Conservation (phyloP, 805 yeast genomes). For the Ogataea kodamae region DNA sequence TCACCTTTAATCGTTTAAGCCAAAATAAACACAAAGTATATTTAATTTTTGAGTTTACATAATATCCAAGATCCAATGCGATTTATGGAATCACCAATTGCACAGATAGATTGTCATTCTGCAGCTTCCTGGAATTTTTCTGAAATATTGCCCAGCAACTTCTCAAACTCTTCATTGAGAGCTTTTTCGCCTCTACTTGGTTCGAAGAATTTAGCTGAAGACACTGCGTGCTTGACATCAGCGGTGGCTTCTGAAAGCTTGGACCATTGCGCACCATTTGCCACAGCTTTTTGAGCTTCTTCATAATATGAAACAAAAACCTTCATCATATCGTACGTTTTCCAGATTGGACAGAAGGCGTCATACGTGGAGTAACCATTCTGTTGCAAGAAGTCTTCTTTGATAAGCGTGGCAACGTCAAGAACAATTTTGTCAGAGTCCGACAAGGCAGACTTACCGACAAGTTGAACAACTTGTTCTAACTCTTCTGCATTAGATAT, state of each 20-base stretch:
- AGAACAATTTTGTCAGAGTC: conserved; percentile 95
- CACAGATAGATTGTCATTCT: conserved; percentile 47
- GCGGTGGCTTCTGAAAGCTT: conserved; percentile 85
- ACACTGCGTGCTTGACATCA: conserved; percentile 89
- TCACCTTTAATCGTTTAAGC: not conserved
- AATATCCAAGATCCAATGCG: not conserved
- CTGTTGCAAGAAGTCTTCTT: conserved; percentile 98
- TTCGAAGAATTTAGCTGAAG: conserved; percentile 93
- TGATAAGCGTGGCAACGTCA: conserved; percentile 86
- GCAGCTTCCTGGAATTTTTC: conserved; percentile 95
- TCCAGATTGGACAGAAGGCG: conserved; percentile 99
- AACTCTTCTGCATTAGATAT: conserved; percentile 96
- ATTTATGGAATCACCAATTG: not conserved
- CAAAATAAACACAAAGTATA: not conserved
- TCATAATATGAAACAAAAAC: conserved; percentile 87
- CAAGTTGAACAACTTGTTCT: conserved; percentile 98
- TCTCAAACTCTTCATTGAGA: conserved; percentile 72
- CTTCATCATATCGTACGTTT: conserved; percentile 97
- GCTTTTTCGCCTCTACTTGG: conserved; percentile 88
- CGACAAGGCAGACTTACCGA: conserved; percentile 96
- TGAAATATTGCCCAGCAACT: conserved; percentile 66
- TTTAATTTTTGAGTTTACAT: too few relatives aligned
- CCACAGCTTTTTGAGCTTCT: conserved; percentile 95
- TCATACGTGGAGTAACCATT: conserved; percentile 98
- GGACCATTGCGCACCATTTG: conserved; percentile 92